Conservation (phyloP, 2,329 filamentous ascomycete species). For the Delphinella strobiligena region DNA sequence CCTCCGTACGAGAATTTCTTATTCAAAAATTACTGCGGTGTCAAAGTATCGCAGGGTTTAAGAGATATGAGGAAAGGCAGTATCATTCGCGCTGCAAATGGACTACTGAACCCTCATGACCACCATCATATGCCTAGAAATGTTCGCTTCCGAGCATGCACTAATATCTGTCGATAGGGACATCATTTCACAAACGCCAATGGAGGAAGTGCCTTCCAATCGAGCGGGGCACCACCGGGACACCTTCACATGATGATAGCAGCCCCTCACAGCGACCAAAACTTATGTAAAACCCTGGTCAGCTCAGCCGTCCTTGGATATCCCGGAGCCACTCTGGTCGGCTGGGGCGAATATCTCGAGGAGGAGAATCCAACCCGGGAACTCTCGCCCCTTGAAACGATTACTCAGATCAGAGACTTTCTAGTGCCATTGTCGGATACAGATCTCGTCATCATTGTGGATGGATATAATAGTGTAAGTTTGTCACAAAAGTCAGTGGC, state of each 20-base stretch:
- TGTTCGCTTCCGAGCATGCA: too few relatives aligned
- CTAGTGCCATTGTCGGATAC: constrained; percentile 10
- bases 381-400: constrained; percentile 2
- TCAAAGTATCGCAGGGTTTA: too few relatives aligned
- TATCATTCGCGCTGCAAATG: too few relatives aligned
- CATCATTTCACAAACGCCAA: background rate
- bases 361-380: background rate
- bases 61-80: too few relatives aligned
- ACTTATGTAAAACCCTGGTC: constrained; percentile 15
- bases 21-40: too few relatives aligned
- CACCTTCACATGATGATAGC: constrained; percentile 7
- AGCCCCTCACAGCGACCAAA: constrained; percentile 6
- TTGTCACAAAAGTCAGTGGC: background rate
- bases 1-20: too few relatives aligned
- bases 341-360: constrained; percentile 11
- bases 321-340: constrained; percentile 15
- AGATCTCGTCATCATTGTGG: constrained; percentile 52
- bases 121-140: too few relatives aligned
- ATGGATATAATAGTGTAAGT: constrained; percentile 41
- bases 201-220: background rate
- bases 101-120: too few relatives aligned
- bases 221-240: constrained; percentile 1
- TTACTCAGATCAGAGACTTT: background rate
- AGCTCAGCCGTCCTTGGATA: constrained; percentile 15
- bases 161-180: background rate